These are phyloP conservation scores for Perilla frutescens DNA, from an alignment of 257 asterid species.

Conservation along the genomic window DNA sequence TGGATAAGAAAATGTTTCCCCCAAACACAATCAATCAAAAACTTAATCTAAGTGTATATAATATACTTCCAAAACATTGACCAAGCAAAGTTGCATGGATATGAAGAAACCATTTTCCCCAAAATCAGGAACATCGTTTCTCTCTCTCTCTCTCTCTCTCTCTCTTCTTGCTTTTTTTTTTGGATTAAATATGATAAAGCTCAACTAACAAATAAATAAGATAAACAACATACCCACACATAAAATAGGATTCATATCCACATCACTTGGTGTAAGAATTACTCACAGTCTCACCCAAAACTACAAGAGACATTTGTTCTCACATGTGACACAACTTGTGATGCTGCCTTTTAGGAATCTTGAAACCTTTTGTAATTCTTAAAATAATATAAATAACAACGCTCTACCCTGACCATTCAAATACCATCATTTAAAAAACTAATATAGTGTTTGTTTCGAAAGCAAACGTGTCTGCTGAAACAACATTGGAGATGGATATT, in stretches of 20 bases:
- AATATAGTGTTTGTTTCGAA: not conserved
- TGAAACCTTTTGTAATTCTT: not conserved
- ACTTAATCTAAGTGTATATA: not conserved
- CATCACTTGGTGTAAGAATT: too few species aligned
- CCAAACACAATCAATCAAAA: constrained; percentile 19
- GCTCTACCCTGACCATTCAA: not conserved
- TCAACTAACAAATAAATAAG: too few species aligned
- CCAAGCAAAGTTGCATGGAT: constrained; percentile 41
- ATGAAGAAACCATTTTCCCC: constrained; percentile 42
- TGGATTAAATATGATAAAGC: not conserved
- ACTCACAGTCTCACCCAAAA: too few species aligned
- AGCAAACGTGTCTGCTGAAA: constrained; percentile 21
- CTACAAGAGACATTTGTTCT: constrained; percentile 31
- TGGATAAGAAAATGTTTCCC: not conserved
- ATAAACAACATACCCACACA: too few species aligned
- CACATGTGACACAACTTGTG: constrained; percentile 29
- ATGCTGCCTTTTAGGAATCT: constrained; percentile 11
- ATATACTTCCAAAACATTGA: constrained; percentile 12
- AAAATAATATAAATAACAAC: not conserved
- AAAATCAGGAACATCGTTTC: constrained; percentile 15
- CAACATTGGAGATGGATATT: not conserved
- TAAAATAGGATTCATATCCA: too few species aligned
- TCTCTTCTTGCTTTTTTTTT: not conserved
- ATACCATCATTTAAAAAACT: not conserved
- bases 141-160: not conserved